A percentile compares a stretch with the other conserved stretches of the same genome.
phyloP scores from a whole-genome alignment of 2,329 filamentous ascomycete genomes.

The Trichoderma sp. region DNA sequence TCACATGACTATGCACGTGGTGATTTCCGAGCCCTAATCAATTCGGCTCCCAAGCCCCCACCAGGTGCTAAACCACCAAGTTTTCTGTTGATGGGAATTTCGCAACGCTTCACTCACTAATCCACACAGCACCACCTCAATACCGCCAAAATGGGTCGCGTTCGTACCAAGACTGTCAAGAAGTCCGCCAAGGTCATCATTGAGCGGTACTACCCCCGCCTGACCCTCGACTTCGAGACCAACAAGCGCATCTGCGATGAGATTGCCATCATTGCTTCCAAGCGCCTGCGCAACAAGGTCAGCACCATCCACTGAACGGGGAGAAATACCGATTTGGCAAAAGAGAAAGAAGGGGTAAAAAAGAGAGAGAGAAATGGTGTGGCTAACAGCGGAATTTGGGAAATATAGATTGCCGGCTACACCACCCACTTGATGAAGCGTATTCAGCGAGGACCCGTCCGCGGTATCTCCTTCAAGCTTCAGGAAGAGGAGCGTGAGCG shows the following conservation, averaged over 20 bases:
- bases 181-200: slow-evolving; percentile 98
- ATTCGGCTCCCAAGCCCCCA: slow-evolving; percentile 25
- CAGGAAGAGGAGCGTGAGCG: slow-evolving; percentile 99
- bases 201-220: slow-evolving; percentile 95
- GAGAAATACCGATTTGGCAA: not conserved
- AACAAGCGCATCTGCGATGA: slow-evolving; percentile 99
- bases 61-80: slow-evolving; percentile 30
- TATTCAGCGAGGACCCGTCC: slow-evolving; percentile 98
- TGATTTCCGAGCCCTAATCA: slow-evolving; percentile 31
- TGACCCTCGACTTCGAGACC: slow-evolving; percentile 99
- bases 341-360: not conserved
- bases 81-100: slow-evolving; percentile 26
- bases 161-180: slow-evolving; percentile 68
- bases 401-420: slow-evolving; percentile 83
- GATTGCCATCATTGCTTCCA: slow-evolving; percentile 98
- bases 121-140: slow-evolving; percentile 31
- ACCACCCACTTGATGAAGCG: slow-evolving; percentile 99
- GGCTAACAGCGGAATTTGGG: not conserved
- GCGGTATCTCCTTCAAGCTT: slow-evolving; percentile 99
- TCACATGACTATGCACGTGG: slow-evolving; percentile 30
- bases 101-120: slow-evolving; percentile 30
- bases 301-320: slow-evolving; percentile 23
- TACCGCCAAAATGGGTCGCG: slow-evolving; percentile 66
- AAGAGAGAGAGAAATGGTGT: not conserved
- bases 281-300: slow-evolving; percentile 99